These are phyloP conservation scores for Leishmania lainsoni DNA, from an alignment of 208 protist genomes.

Conservation along the genomic window DNA sequence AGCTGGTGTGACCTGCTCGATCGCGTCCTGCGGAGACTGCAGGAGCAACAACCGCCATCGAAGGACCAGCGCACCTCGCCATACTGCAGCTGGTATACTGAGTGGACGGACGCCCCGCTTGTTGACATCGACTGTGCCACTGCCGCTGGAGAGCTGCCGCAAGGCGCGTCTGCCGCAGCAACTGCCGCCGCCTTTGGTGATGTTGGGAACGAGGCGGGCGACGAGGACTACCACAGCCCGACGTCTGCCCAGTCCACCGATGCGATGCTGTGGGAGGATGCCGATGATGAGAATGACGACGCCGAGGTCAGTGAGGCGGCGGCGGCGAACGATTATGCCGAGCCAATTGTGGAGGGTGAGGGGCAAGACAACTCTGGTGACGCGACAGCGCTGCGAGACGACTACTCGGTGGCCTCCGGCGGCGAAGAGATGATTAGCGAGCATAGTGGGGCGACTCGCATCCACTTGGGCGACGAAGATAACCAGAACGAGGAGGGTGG, in stretches of 20 bases:
- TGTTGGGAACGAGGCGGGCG: not conserved
- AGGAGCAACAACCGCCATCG: not conserved
- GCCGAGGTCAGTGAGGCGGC: conserved; percentile 2
- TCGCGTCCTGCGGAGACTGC: conserved; percentile 47
- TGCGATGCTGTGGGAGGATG: conserved; percentile 32
- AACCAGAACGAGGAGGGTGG: not conserved
- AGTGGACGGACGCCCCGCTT: conserved; percentile 37
- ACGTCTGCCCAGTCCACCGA: conserved; percentile 17
- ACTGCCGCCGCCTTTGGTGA: not conserved
- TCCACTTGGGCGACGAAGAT: not conserved
- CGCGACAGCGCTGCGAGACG: no score
- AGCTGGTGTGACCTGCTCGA: conserved; percentile 65
- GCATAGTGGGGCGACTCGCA: not conserved
- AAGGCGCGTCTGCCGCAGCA: not conserved
- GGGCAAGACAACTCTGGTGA: not conserved
- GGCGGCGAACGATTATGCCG: not conserved
- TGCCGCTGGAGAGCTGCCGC: not conserved
- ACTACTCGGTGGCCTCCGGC: conserved; percentile 2
- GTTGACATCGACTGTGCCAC: not conserved
- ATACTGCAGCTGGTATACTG: conserved; percentile 58
- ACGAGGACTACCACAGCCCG: conserved; percentile 15
- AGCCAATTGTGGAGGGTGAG: not conserved
- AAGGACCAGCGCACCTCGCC: conserved; percentile 34
- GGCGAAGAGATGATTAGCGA: not conserved
- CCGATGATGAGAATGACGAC: conserved; percentile 25